Evolutionary conservation across 208 protist species (phyloP).

Genomic region (Trypanosoma cruzi): DNA sequence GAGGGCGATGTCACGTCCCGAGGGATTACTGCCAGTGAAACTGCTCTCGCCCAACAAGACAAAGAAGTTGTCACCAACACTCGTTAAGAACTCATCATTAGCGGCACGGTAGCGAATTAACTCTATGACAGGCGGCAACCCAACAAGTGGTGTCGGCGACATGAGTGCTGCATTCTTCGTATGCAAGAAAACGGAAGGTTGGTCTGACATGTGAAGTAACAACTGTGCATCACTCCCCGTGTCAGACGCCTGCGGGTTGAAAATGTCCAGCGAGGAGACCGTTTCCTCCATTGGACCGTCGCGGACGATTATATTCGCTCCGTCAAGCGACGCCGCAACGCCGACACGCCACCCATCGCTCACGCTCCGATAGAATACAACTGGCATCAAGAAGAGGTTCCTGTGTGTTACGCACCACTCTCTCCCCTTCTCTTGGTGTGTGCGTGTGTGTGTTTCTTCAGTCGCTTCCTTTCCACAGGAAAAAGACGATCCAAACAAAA

Average conservation of each 20-base stretch:
- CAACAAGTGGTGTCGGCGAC: constrained; percentile 27
- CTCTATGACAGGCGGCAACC: constrained; percentile 25
- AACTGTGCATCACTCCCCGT: background rate
- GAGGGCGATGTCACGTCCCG: constrained; percentile 12
- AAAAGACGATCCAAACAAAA: background rate
- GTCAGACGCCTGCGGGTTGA: background rate
- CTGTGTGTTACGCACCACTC: background rate
- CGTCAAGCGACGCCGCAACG: constrained; percentile 9
- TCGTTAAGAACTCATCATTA: constrained; percentile 6
- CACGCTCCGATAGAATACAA: constrained; percentile 33
- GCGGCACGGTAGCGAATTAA: constrained; percentile 19
- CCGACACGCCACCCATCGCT: constrained; percentile 32
- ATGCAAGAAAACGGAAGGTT: constrained; percentile 17
- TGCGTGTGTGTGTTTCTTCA: background rate
- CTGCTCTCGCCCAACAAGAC: constrained; percentile 18
- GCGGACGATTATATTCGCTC: background rate
- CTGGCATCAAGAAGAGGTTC: background rate
- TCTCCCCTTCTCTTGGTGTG: background rate
- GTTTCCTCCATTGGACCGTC: constrained; percentile 25
- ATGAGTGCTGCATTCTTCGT: constrained; percentile 23
- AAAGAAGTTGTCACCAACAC: constrained; percentile 30
- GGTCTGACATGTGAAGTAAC: constrained; percentile 18
- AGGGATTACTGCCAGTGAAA: constrained; percentile 1
- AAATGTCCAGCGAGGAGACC: constrained; percentile 15
- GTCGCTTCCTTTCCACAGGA: background rate